Percentiles rank a stretch among this genome's conserved stretches.
Evolutionary conservation across 2,329 filamentous ascomycete genomes (phyloP).

Genomic region (Myrmaecium sp.): DNA sequence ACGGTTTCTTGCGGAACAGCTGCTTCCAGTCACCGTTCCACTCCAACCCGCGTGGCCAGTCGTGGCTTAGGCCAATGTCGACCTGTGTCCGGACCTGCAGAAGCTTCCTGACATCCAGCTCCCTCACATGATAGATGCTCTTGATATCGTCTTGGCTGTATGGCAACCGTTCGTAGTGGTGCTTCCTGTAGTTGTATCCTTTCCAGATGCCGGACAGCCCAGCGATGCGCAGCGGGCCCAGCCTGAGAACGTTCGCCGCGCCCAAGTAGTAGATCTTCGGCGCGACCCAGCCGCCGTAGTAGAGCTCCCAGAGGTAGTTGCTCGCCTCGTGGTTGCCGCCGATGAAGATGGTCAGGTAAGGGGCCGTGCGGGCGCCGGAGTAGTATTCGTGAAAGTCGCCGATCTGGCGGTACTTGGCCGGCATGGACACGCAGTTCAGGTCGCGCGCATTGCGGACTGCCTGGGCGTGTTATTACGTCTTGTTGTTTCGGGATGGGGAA

Average conservation of each 20-base stretch:
- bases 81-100: constrained; percentile 72
- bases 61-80: constrained; percentile 82
- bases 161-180: constrained; percentile 72
- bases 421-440: constrained; percentile 76
- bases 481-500: constrained; percentile 2
- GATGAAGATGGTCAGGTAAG: constrained; percentile 82
- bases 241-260: constrained; percentile 70
- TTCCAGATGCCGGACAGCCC: constrained; percentile 94
- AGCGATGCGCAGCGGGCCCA: constrained; percentile 74
- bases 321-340: constrained; percentile 92
- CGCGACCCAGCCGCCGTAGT: constrained; percentile 92
- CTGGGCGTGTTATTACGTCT: constrained; percentile 29
- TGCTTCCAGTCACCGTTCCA: constrained; percentile 51
- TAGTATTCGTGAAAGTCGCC: constrained; percentile 95
- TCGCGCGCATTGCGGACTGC: constrained; percentile 79
- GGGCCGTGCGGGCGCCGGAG: constrained; percentile 56
- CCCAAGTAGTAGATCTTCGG: constrained; percentile 96
- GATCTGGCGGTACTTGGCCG: constrained; percentile 69
- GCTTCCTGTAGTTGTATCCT: constrained; percentile 66
- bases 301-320: constrained; percentile 78
- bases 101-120: constrained; percentile 80
- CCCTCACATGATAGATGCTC: constrained; percentile 77
- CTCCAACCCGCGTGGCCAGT: constrained; percentile 83
- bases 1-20: constrained; percentile 57
- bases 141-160: constrained; percentile 63